Evolutionary conservation across 495 filamentous ascomycete species (phyloP), one percentile per base, ranked within the genome.

Genomic region (Pseudevernia furfuracea): DNA sequence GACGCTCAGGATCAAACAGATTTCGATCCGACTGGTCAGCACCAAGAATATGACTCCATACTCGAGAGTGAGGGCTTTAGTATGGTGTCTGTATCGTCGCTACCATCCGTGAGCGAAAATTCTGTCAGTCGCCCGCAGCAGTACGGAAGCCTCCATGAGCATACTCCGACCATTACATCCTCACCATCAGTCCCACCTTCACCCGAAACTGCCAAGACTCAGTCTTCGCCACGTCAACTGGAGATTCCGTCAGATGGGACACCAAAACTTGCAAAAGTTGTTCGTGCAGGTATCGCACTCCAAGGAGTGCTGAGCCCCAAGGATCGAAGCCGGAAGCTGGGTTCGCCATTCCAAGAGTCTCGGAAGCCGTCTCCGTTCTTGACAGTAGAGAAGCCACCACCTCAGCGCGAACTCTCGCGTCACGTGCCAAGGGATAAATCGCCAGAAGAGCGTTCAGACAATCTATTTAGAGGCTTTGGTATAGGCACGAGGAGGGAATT

Each of bases 21-120:
- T 34, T 56, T 43, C 38, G 79, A 80, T 56, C 75, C 78, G 12
- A 80, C 73, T 19, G 74, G 76, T 39, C 74, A 79, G 17, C 76
- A 80, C 49, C 66, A 73, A 58, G 80, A 83, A 39, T 82, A 78
- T 61, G 80, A 83, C 71, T 79, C 82, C 2, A 82, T 84, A 41
- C 79, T 85, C 67, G 82, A 85, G 67, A 83, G 82, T 59, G 82
- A 85, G 69, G 82, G 80, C 2, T 84, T 85, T 61, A 85, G 79
- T 41, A 85, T 85, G 82, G 77, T 85, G 5, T 83, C 81, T 5
- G 69, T 84, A 58, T 78, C 82, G 37, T 81, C 82, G 14, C 70
- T 84, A 41, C 76, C 79, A 36, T 82, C 80, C 8, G 74, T 73
- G 23, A 75, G 75, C 62, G 75, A 77, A 53, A 72, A 74, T 14